Evolutionary conservation across 495 filamentous ascomycete species (phyloP).

Genomic region (Cercophora newfieldiana): DNA sequence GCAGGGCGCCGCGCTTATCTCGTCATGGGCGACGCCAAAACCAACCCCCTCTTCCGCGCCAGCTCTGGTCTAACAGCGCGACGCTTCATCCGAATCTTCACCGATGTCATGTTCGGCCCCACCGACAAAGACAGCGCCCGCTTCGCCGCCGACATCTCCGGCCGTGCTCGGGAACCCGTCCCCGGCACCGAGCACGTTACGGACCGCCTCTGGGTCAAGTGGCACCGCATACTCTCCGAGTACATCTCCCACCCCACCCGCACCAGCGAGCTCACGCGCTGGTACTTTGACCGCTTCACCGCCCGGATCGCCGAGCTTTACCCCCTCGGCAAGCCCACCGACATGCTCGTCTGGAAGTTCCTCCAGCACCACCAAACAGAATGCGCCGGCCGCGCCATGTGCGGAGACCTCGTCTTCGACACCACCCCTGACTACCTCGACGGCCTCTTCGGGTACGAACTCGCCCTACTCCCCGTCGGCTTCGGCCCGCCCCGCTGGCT

Average conservation of each 20-base stretch:
- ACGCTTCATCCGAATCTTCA: neutral
- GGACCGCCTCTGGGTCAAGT: slow-evolving; percentile 1
- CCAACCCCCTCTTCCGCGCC: slow-evolving; percentile 10
- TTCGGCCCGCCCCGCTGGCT: slow-evolving; percentile 1
- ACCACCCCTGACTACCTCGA: slow-evolving; percentile 1
- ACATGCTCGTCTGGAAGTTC: neutral
- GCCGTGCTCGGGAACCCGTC: neutral
- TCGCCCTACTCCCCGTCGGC: slow-evolving; percentile 5
- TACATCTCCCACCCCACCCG: slow-evolving; percentile 5
- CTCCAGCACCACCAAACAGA: neutral
- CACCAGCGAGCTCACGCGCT: neutral
- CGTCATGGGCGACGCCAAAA: slow-evolving; percentile 5
- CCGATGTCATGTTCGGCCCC: slow-evolving; percentile 1
- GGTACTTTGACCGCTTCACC: slow-evolving; percentile 6
- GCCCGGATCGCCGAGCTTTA: neutral
- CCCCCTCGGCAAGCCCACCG: neutral
- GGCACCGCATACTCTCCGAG: slow-evolving; percentile 8
- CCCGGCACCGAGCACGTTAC: slow-evolving; percentile 9
- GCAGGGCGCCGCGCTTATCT: neutral
- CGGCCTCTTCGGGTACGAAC: neutral
- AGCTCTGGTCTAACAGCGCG: slow-evolving; percentile 2
- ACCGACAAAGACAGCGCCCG: neutral
- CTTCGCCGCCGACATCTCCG: neutral
- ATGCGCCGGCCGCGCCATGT: neutral
- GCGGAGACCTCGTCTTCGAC: neutral